These are phyloP conservation scores for Diplodia seriata DNA, from an alignment of 2,329 filamentous ascomycete species.

Conservation along the genomic window DNA sequence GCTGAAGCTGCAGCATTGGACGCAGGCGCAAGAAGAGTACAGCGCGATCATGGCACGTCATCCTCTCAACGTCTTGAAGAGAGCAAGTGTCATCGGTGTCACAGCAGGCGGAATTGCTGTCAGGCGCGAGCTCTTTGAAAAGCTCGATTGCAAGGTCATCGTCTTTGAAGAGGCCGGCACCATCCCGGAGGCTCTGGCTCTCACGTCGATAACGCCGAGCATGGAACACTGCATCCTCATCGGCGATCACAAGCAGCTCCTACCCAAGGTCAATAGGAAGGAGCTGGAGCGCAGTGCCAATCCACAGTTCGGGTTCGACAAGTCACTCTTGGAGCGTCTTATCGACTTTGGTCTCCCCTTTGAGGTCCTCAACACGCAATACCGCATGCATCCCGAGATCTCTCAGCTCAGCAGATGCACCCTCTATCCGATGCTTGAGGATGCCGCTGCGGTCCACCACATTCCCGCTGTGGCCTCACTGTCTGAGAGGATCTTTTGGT, in stretches of 20 bases:
- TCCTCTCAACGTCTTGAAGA: constrained; percentile 3
- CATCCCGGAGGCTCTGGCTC: constrained; percentile 68
- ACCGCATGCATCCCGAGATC: constrained; percentile 71
- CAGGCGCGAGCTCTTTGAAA: constrained; percentile 57
- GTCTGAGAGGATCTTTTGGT: constrained; percentile 64
- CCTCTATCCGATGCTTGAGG: constrained; percentile 64
- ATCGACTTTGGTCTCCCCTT: constrained; percentile 37
- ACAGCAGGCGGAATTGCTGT: constrained; percentile 68
- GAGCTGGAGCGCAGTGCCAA: constrained; percentile 62
- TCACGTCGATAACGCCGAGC: constrained; percentile 65
- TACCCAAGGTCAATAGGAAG: constrained; percentile 62
- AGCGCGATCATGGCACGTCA: background rate
- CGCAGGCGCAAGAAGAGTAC: background rate
- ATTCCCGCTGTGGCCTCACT: constrained; percentile 63
- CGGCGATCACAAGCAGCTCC: constrained; percentile 68
- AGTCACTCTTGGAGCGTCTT: constrained; percentile 68
- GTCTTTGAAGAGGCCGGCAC: constrained; percentile 74
- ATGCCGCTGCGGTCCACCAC: constrained; percentile 50
- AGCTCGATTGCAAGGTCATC: constrained; percentile 62
- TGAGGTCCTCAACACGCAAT: constrained; percentile 53
- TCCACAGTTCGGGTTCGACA: constrained; percentile 61
- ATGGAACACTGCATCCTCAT: constrained; percentile 69
- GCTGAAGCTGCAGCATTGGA: background rate
- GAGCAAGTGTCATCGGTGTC: constrained; percentile 63
- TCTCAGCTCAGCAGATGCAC: constrained; percentile 63